phyloP scores from a whole-genome alignment of 1,284 basidiomycete genomes.

The Malassezia psittaci region DNA sequence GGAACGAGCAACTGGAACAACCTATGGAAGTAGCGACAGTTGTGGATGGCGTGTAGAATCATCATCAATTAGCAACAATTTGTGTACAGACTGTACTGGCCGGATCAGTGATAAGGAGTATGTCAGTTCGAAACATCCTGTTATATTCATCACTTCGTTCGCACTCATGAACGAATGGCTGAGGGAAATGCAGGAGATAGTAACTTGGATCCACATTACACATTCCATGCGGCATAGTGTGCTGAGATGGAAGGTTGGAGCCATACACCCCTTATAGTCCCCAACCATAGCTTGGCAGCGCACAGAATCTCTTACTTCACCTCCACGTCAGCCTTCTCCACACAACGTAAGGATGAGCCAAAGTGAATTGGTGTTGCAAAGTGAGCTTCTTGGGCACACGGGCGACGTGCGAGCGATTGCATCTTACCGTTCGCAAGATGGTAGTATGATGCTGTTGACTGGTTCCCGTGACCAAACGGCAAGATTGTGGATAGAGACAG shows the following conservation, averaged over 20 bases:
- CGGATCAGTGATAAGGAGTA: too few relatives aligned
- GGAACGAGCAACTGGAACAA: too few relatives aligned
- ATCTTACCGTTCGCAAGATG: constrained; percentile 25
- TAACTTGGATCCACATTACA: constrained; percentile 8
- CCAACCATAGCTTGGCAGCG: not conserved
- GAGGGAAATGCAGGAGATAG: constrained; percentile 21
- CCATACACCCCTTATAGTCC: constrained; percentile 5
- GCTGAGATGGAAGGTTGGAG: constrained; percentile 12
- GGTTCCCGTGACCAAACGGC: constrained; percentile 23
- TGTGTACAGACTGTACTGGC: too few relatives aligned
- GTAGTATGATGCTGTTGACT: constrained; percentile 26
- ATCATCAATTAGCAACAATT: too few relatives aligned
- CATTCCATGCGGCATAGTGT: constrained; percentile 11
- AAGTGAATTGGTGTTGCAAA: constrained; percentile 20
- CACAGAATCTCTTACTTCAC: not conserved
- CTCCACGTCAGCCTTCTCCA: not conserved
- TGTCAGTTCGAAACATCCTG: constrained; percentile 4
- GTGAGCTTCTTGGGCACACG: constrained; percentile 28
- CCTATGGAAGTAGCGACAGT: too few relatives aligned
- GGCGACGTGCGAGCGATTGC: constrained; percentile 37
- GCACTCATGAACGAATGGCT: constrained; percentile 11
- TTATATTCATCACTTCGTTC: constrained; percentile 19
- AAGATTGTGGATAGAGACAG: constrained; percentile 17
- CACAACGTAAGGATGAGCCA: not conserved
- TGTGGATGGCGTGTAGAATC: too few relatives aligned